Base-by-base conservation (phyloP, 1,284 basidiomycete genomes). In the Boletus hoseneyae region DNA sequence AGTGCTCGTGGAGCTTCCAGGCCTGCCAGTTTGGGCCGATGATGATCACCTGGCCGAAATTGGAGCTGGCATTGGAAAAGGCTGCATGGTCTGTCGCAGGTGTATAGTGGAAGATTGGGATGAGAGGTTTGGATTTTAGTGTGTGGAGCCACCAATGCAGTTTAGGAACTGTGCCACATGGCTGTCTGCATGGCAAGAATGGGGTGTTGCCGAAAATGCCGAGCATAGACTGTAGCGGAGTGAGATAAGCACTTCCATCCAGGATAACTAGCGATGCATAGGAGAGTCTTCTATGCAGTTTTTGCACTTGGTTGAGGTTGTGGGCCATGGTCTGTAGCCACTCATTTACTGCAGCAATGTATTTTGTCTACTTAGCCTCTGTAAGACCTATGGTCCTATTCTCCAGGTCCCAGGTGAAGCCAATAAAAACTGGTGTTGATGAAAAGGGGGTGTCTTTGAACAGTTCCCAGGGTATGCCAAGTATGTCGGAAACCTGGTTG, bases 281-380 rank as follows among this genome's bases (percentile, higher is more conserved):
- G 0, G 70, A 55, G 0, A 75, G 56, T 30, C 69, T 67, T 1
- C 73, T 65, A 34, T 71, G 61, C 0, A 73, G 56, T 12, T 61
- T 58, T 55, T 0, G 5, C 3, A 65, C 59, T 1, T 73, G 57
- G 5, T 64, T 39, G 0, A 68, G 59, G 0, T 55, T 56, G 42
- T 63, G 70, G 0, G 18, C 38, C 0, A 8, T 44, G 0, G 9
- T 36, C 1, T 0, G 1, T 0, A 50, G 7, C 68, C 67, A 72
- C 0, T 51, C 49, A 0, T 41, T 0, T 8, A 69, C 65, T 16
- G 16, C 13, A 12, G 5, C 1, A 0, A 55, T 30, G 12, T 58
- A 58, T 5, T 57, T 58, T 0, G 1, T 1, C 0, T 1, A 4
- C 11, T 54, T 57, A 1, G 1, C 45, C 48, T 2, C 1, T 0